phyloP scores from a whole-genome alignment of 495 filamentous ascomycete species.

The Xylaria palmicola region DNA sequence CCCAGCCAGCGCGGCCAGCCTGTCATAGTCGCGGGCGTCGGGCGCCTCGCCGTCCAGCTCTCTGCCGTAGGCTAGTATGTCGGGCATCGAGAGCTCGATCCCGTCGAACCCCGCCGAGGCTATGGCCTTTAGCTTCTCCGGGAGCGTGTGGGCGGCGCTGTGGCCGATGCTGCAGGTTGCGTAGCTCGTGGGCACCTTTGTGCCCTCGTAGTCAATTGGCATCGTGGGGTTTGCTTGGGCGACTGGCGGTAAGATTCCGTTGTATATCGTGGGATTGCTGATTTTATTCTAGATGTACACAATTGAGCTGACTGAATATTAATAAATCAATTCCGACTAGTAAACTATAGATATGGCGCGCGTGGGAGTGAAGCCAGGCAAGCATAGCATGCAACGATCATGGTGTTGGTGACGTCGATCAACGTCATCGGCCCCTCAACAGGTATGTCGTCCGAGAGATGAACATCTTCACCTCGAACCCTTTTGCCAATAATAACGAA shows the following conservation, averaged over 20 bases:
- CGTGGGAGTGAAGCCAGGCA: background rate
- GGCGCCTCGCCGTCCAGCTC: constrained; percentile 51
- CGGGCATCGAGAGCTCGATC: constrained; percentile 75
- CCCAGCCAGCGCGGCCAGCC: constrained; percentile 49
- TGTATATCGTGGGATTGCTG: background rate
- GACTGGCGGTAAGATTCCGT: background rate
- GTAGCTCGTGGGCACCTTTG: constrained; percentile 59
- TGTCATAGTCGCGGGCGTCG: constrained; percentile 53
- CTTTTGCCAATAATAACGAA: too few species aligned
- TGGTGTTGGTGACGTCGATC: constrained; percentile 27
- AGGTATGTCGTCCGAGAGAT: background rate
- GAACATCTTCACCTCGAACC: background rate
- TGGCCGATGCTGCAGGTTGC: constrained; percentile 65
- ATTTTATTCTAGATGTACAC: background rate
- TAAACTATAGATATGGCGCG: background rate
- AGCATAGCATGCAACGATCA: background rate
- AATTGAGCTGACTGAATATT: background rate
- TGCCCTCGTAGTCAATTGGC: constrained; percentile 25
- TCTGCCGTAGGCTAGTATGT: constrained; percentile 64
- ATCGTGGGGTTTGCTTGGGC: constrained; percentile 9
- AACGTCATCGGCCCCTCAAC: constrained; percentile 7
- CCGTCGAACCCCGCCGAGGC: constrained; percentile 63
- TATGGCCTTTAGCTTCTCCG: constrained; percentile 65
- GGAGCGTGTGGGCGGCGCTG: constrained; percentile 52
- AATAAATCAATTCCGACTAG: background rate